phyloP scores from a whole-genome alignment of 1,139 yeast genomes.

The Geotrichum histeridarum region DNA sequence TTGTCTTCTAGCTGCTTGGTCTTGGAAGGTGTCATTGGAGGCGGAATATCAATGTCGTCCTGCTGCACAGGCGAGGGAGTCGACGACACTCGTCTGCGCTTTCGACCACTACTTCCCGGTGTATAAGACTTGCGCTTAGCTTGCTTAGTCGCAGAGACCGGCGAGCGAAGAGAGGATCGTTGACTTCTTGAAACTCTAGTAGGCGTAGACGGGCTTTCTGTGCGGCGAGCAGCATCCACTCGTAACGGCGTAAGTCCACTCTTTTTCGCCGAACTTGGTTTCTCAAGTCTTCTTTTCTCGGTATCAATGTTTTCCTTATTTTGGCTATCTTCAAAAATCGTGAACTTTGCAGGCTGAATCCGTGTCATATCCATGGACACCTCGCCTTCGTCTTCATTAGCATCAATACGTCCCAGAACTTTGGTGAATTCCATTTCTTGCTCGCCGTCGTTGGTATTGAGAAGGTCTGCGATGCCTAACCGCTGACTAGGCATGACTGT shows the following conservation, averaged over 20 bases:
- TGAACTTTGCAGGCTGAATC: slow-evolving; percentile 20
- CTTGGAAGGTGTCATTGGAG: slow-evolving; percentile 16
- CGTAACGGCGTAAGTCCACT: neutral
- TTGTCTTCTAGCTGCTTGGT: slow-evolving; percentile 8
- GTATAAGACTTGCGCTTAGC: neutral
- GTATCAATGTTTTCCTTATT: slow-evolving; percentile 9
- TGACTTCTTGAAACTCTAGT: slow-evolving; percentile 8
- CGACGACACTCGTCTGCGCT: slow-evolving; percentile 5
- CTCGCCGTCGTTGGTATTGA: neutral
- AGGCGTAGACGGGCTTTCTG: slow-evolving; percentile 2
- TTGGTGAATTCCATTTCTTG: slow-evolving; percentile 14
- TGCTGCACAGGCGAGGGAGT: neutral
- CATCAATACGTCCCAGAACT: neutral
- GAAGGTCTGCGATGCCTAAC: neutral
- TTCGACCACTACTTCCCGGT: slow-evolving; percentile 6
- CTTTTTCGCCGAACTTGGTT: neutral
- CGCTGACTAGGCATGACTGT: neutral
- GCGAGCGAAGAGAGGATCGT: slow-evolving; percentile 5
- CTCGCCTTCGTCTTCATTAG: slow-evolving; percentile 1
- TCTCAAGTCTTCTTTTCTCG: neutral
- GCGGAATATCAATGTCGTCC: neutral
- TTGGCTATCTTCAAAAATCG: neutral
- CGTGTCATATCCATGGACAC: slow-evolving; percentile 15
- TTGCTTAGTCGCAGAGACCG: neutral
- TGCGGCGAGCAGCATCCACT: neutral